phyloP scores from a whole-genome alignment of 2,329 filamentous ascomycete genomes.

The Onygenales sp. region DNA sequence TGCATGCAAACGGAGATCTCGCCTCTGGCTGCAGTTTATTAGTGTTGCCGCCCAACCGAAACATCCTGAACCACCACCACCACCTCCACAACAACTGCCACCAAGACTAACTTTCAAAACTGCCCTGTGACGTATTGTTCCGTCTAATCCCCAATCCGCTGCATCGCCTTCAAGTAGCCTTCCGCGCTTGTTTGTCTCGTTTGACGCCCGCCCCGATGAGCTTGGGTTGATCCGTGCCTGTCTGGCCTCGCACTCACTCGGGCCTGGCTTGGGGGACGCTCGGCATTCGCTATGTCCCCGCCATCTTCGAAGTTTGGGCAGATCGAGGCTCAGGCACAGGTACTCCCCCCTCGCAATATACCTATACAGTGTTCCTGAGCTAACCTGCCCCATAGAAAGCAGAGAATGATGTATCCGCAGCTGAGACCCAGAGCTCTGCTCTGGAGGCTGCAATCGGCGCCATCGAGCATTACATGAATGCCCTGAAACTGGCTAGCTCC shows the following conservation, averaged over 20 bases:
- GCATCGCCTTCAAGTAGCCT: not conserved
- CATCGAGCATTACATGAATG: slow-evolving; percentile 73
- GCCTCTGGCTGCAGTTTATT: no score
- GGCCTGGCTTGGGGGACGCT: not conserved
- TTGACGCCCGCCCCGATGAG: no score
- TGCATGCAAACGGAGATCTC: no score
- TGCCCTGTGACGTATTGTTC: no score
- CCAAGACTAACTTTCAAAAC: no score
- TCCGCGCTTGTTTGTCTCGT: not conserved
- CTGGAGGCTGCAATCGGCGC: slow-evolving; percentile 66
- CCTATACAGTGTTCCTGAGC: not conserved
- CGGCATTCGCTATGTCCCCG: not conserved
- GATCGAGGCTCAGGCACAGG: slow-evolving; percentile 4
- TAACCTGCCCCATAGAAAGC: slow-evolving; percentile 8
- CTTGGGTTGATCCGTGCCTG: not conserved
- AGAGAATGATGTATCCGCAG: slow-evolving; percentile 30
- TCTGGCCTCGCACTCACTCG: not conserved
- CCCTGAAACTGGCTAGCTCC: slow-evolving; percentile 52
- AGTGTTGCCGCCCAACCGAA: no score
- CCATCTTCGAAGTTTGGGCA: not conserved
- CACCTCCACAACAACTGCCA: no score
- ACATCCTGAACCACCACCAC: no score
- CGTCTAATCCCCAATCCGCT: no score
- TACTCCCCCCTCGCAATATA: not conserved
- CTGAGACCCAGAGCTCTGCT: slow-evolving; percentile 52